Evolutionary conservation across 2,329 filamentous ascomycete genomes (phyloP), one percentile per base, ranked within the genome.

Genomic region (Penicillium sp.): DNA sequence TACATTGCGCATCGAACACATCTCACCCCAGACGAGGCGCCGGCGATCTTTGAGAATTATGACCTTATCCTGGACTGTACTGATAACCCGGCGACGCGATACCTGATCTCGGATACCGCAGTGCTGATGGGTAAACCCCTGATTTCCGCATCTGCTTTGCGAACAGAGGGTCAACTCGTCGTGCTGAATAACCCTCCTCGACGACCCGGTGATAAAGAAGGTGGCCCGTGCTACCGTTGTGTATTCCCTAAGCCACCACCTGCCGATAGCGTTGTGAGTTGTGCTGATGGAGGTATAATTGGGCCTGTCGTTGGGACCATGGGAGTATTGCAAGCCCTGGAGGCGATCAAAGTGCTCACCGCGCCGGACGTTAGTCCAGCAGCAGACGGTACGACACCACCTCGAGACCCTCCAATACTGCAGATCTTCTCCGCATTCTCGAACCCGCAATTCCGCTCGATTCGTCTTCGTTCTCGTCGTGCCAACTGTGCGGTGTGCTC

Each of bases 61-160:
- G 90, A 96, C 63, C 62, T 96, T 0, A 84, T 97, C 1, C 83
- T 99, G 11, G 94, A 99, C 71, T 99, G 94, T 69, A 97, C 92
- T 9, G 94, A 99, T 71, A 91, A 92, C 58, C 92, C 94, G 0
- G 87, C 89, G 1, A 89, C 90, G 0, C 88, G 94, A 39, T 97
- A 99, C 69, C 81, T 97, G 41, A 89, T 97, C 58, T 96, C 90
- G 0, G 94, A 99, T 67, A 83, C 88, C 14, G 95, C 90, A 61
- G 88, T 96, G 9, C 77, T 96, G 4, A 78, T 92, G 0, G 75
- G 80, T 2, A 94, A 90, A 65, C 85, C 90, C 0, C 81, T 99
- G 14, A 83, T 97, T 11, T 96, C 91, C 3, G 94, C 92, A 1
- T 95, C 92, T 0, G 92, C 94, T 0, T 81, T 97, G 22, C 85